These are phyloP conservation scores for Xylaria sp. DNA, from an alignment of 2,329 filamentous ascomycete genomes.

Conservation along the genomic window DNA sequence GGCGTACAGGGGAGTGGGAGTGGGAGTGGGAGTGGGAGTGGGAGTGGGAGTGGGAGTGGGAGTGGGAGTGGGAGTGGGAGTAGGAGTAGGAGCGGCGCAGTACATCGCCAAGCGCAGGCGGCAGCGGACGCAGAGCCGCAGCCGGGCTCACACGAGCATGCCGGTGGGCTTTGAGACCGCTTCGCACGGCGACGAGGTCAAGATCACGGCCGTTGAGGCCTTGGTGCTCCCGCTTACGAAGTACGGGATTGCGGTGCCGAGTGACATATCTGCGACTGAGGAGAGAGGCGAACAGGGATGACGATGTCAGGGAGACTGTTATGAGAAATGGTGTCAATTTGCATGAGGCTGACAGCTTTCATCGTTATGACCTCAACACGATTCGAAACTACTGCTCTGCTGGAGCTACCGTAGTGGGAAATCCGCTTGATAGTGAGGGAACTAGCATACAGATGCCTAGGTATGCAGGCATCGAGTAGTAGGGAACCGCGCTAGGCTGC, in stretches of 20 bases:
- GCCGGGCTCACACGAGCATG: conserved; percentile 45
- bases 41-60: neutral
- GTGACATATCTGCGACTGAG: neutral
- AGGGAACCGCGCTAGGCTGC: neutral
- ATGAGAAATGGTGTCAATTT: neutral
- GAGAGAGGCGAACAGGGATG: conserved; percentile 4
- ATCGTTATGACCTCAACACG: neutral
- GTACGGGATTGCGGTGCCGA: conserved; percentile 13
- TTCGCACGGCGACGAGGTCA: conserved; percentile 13
- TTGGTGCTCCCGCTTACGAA: conserved; percentile 20
- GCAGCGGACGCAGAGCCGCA: conserved; percentile 54
- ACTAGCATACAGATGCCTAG: neutral
- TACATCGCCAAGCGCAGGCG: conserved; percentile 49
- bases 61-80: neutral
- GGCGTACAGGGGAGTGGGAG: neutral
- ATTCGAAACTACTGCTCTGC: neutral
- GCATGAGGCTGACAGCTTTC: neutral
- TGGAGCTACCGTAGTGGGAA: neutral
- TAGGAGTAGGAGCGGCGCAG: conserved; percentile 17
- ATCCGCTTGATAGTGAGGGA: neutral
- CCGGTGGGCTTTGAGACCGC: conserved; percentile 26
- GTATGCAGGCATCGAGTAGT: neutral
- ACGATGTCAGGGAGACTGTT: neutral
- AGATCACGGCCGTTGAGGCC: conserved; percentile 22
- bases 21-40: neutral